Base-by-base conservation (phyloP, 768 basidiomycete species). In the Tulasnella sp. region DNA sequence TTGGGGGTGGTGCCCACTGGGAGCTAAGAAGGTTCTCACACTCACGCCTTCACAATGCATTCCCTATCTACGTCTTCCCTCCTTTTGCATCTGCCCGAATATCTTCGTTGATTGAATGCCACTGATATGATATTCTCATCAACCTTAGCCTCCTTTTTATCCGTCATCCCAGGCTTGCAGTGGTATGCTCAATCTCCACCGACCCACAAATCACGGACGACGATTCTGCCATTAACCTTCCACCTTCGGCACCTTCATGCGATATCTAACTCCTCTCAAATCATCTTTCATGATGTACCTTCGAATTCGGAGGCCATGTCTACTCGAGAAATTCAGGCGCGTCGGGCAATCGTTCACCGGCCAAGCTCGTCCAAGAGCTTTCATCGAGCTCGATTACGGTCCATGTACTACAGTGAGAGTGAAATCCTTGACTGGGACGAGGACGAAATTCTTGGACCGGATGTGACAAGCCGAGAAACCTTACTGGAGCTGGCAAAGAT, bases 401-500 rank as follows among this genome's bases (percentile, higher is more conserved):
- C 29, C 15, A 9, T 30, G 23, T 24, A 29, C 1, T 29, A 59
- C 10, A 29, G 58, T 13, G 23, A 38, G 8, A 7, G 34, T n/a
- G 47, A 59, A 30, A 32, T 38, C 1, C 27, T 59, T 19, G 58
- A 51, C n/a, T 38, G 34, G 34, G 34, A 38, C 15, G 34, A 38
- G 15, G 34, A 38, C 15, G 34, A 38, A 38, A 15, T 48, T 5
- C 47, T 23, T 3, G 83, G 78, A 1, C 94, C 94, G 2, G 84
- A 96, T 66, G 77, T 86, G 3, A 73, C 74, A 15, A 81, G 83
- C 65, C 79, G 86, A 32, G 78, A 83, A 65, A 86, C 89, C 1
- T 70, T 38, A 38, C 34, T 38, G 34, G 34, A 38, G 27, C 75
- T 96, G 13, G 91, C 88, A 17, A 90, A 87, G 79, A 96, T 97